Percentiles rank a stretch among this genome's conserved stretches.
Conservation (phyloP, 805 yeast genomes). For the Candida ipomoeae region DNA sequence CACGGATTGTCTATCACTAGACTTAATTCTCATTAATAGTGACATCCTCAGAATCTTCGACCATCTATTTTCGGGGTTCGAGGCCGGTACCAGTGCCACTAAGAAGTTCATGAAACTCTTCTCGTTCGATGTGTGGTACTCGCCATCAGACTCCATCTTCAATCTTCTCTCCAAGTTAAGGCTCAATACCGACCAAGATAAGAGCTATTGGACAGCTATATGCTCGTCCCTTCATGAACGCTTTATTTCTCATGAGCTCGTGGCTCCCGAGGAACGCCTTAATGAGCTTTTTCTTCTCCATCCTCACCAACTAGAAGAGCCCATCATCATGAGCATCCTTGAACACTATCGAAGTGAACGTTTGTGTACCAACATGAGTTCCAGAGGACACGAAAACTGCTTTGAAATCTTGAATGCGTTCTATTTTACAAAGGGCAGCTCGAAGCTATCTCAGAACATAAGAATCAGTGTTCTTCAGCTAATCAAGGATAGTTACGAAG, state of each 20-base stretch:
- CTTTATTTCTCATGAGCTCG: slow-evolving; percentile 29
- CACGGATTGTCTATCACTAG: slow-evolving; percentile 27
- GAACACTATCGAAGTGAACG: slow-evolving; percentile 45
- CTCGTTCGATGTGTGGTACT: slow-evolving; percentile 41
- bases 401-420: slow-evolving; percentile 43
- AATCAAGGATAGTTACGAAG: slow-evolving; percentile 33
- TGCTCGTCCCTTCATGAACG: slow-evolving; percentile 32
- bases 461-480: slow-evolving; percentile 31
- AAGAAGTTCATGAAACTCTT: slow-evolving; percentile 22
- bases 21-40: slow-evolving; percentile 36
- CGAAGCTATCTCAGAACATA: slow-evolving; percentile 19
- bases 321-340: slow-evolving; percentile 42
- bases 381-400: slow-evolving; percentile 50
- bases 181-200: slow-evolving; percentile 25
- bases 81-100: slow-evolving; percentile 10
- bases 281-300: slow-evolving; percentile 39
- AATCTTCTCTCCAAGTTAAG: slow-evolving; percentile 28
- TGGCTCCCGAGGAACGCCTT: slow-evolving; percentile 41
- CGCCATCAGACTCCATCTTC: slow-evolving; percentile 36
- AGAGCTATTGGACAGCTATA: slow-evolving; percentile 30
- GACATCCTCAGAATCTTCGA: slow-evolving; percentile 39
- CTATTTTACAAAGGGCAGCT: slow-evolving; percentile 21
- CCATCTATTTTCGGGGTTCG: slow-evolving; percentile 32
- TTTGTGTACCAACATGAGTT: slow-evolving; percentile 50
- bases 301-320: slow-evolving; percentile 33